Evolutionary conservation across 352 stramenopile genomes (phyloP).

Genomic region (Phytophthora megakarya): DNA sequence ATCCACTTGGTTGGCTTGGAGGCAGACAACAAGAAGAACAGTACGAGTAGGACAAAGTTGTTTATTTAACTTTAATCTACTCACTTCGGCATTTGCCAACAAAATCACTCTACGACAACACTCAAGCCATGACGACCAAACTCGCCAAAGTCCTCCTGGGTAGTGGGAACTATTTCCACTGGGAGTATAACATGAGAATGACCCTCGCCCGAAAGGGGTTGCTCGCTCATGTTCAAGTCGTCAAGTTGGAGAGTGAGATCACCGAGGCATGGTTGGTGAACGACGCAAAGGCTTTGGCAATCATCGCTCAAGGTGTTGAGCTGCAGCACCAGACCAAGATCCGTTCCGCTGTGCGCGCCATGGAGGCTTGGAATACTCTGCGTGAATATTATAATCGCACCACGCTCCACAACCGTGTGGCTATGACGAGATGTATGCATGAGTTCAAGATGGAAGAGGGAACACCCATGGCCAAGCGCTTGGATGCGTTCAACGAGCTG

Average conservation of each 20-base stretch:
- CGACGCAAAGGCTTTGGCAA: neutral
- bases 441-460: constrained; percentile 11
- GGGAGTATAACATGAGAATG: no score
- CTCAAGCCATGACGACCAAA: no score
- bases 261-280: neutral
- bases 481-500: constrained; percentile 35
- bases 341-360: neutral
- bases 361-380: neutral
- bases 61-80: no score
- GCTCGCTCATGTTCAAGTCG: neutral
- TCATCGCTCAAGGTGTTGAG: constrained; percentile 1
- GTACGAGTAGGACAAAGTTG: no score
- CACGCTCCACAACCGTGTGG: neutral
- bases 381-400: constrained; percentile 1
- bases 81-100: no score
- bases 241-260: no score
- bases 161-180: no score
- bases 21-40: no score
- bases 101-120: no score
- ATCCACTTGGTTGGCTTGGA: no score
- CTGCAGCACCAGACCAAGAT: no score
- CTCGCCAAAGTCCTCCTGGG: no score
- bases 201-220: neutral
- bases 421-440: constrained; percentile 4
- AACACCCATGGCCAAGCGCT: constrained; percentile 11